These are phyloP conservation scores for Cryptosporidium canis DNA, from an alignment of 169 alveolate species.

Conservation along the genomic window DNA sequence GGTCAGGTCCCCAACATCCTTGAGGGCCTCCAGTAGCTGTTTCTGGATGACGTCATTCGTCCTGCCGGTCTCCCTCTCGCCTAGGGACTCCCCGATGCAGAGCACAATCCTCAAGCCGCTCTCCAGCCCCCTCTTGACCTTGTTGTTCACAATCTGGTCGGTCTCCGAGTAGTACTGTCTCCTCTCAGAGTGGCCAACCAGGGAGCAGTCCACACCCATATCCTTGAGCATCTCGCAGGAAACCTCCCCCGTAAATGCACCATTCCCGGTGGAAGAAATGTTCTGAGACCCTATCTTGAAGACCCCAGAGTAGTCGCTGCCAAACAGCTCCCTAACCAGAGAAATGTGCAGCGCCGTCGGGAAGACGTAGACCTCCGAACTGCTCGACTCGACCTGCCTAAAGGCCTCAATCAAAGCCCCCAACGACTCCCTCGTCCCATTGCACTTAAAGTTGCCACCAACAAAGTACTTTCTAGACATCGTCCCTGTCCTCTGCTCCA, in stretches of 20 bases:
- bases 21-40: slow-evolving; percentile 83
- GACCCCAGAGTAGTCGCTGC: slow-evolving; percentile 69
- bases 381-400: slow-evolving; percentile 74
- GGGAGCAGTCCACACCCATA: slow-evolving; percentile 92
- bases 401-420: slow-evolving; percentile 81
- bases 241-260: slow-evolving; percentile 99
- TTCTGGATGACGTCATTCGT: slow-evolving; percentile 91
- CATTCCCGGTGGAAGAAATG: slow-evolving; percentile 90
- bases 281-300: slow-evolving; percentile 93
- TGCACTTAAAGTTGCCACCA: slow-evolving; percentile 96
- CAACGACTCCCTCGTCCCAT: slow-evolving; percentile 88
- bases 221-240: slow-evolving; percentile 92
- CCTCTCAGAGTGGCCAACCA: slow-evolving; percentile 98
- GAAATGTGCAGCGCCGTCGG: slow-evolving; percentile 91
- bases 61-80: slow-evolving; percentile 92
- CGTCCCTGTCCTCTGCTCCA: neutral
- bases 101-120: slow-evolving; percentile 88
- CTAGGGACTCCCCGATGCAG: slow-evolving; percentile 96
- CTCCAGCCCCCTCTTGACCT: slow-evolving; percentile 87
- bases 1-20: slow-evolving; percentile 85
- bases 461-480: slow-evolving; percentile 89
- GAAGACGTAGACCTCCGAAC: slow-evolving; percentile 74
- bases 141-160: slow-evolving; percentile 93
- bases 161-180: slow-evolving; percentile 93
- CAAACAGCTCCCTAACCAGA: slow-evolving; percentile 76